Evolutionary conservation across 371 early-diverging fungal species (phyloP).

Genomic region (Mortierella sp.): DNA sequence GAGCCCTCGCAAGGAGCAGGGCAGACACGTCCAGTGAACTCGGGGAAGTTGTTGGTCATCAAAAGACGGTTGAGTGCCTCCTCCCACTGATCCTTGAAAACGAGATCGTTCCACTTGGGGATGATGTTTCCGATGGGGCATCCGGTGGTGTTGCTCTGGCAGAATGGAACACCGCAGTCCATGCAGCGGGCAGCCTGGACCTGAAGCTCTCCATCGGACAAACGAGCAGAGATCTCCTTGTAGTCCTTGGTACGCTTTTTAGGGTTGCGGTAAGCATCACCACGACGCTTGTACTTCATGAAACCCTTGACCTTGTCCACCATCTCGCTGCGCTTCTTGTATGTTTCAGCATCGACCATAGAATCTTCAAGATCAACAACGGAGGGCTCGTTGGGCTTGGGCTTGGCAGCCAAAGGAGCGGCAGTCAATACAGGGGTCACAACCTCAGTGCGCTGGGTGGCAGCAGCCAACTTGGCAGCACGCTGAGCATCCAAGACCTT

Average conservation of each 20-base stretch:
- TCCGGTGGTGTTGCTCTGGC: constrained; percentile 92
- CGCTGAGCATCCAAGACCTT: constrained; percentile 78
- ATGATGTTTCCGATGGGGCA: constrained; percentile 98
- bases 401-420: constrained; percentile 53
- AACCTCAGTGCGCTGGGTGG: constrained; percentile 26
- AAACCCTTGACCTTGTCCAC: constrained; percentile 92
- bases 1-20: constrained; percentile 97
- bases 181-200: constrained; percentile 97
- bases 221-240: constrained; percentile 93
- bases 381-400: constrained; percentile 64
- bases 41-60: constrained; percentile 98
- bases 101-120: constrained; percentile 98
- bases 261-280: constrained; percentile 89
- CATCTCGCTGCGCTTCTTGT: constrained; percentile 72
- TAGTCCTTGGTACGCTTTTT: constrained; percentile 88
- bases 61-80: constrained; percentile 93
- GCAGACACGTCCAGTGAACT: constrained; percentile 93
- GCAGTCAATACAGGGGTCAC: constrained; percentile 57
- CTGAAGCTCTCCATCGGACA: constrained; percentile 83
- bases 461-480: constrained; percentile 54
- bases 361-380: constrained; percentile 94
- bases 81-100: constrained; percentile 94
- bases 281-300: constrained; percentile 91
- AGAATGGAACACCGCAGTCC: constrained; percentile 98
- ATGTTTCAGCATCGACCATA: constrained; percentile 78